Evolutionary conservation across 106 monocot species (phyloP), one percentile per base, ranked within the genome.

Genomic region (Posidonia australis): DNA sequence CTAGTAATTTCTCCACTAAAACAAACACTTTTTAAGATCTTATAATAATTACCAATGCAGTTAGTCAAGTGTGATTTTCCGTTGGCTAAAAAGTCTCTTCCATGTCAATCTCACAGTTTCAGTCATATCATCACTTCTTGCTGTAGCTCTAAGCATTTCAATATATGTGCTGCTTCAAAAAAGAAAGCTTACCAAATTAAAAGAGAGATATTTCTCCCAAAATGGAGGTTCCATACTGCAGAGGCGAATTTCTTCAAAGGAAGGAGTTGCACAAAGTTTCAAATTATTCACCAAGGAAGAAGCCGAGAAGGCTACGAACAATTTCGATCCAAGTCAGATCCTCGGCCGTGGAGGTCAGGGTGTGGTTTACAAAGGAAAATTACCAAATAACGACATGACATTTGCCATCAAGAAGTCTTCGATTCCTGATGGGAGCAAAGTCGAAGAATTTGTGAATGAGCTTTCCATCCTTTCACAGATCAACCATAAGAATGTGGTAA

Each of bases 181-280:
- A 57, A 65, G 66, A 25, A 66, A 46, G 31, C 26, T 73, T n/a
- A 45, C 29, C 13, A n/a, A 46, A 7, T 57, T 66, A 0, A 73
- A 54, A 27, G 54, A 46, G 30, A 57, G 49, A 22, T 51, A 21
- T 46, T 73, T 73, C 58, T 44, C 6, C 29, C 58, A 73, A 23
- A 65, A 73, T 48, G 73, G 73, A 10, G 73, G 73, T 0, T 28
- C 54, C 14, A 44, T 73, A n/a, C 21, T 73, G 17, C 28, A 58
- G 49, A 44, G 46, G 27, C 32, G 36, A 23, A 58, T 73, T 42
- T 65, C 73, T 52, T 73, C 73, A 9, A 24, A 11, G 0, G 23
- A 56, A 18, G 58, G 31, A 5, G 28, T 29, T 12, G 31, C 18
- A 5, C 53, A 41, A 14, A 44, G 1, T 16, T 63, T 63, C 11